Evolutionary conservation across 805 yeast species (phyloP).

Genomic region (Candida nonsorbophila): DNA sequence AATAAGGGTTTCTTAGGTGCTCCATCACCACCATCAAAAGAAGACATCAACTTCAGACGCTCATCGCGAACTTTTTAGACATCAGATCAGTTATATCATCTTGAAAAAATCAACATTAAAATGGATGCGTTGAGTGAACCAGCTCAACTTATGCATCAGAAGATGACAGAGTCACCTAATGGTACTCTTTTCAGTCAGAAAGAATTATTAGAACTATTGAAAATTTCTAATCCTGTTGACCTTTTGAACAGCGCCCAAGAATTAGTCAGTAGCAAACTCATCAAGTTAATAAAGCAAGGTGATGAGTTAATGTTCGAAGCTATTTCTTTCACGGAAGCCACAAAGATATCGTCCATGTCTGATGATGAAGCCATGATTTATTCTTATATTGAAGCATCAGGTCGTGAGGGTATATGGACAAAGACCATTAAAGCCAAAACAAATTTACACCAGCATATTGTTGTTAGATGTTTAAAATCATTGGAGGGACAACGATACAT

Average conservation of each 20-base stretch:
- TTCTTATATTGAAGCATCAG: constrained; percentile 86
- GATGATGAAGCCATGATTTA: constrained; percentile 89
- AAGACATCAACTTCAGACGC: constrained; percentile 1
- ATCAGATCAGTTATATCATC: too few species aligned
- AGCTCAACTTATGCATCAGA: too few species aligned
- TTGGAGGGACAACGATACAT: constrained; percentile 78
- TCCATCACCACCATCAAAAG: not conserved
- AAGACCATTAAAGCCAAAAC: constrained; percentile 85
- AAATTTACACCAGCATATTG: constrained; percentile 88
- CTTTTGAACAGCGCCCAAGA: constrained; percentile 48
- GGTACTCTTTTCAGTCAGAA: constrained; percentile 58
- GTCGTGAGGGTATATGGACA: constrained; percentile 95
- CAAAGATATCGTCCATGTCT: constrained; percentile 68
- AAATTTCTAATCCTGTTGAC: constrained; percentile 38
- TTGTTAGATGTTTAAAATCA: constrained; percentile 71
- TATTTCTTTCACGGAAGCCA: constrained; percentile 68
- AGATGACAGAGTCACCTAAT: constrained; percentile 52
- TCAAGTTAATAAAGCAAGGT: constrained; percentile 65
- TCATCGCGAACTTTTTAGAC: constrained; percentile 1
- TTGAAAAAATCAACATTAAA: too few species aligned
- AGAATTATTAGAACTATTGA: constrained; percentile 54
- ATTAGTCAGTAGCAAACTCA: constrained; percentile 50
- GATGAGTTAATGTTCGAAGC: constrained; percentile 72
- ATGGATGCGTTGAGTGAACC: too few species aligned
- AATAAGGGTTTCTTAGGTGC: not conserved